phyloP scores from a whole-genome alignment of 192 early-diverging fungal genomes.

The Podila verticillata region DNA sequence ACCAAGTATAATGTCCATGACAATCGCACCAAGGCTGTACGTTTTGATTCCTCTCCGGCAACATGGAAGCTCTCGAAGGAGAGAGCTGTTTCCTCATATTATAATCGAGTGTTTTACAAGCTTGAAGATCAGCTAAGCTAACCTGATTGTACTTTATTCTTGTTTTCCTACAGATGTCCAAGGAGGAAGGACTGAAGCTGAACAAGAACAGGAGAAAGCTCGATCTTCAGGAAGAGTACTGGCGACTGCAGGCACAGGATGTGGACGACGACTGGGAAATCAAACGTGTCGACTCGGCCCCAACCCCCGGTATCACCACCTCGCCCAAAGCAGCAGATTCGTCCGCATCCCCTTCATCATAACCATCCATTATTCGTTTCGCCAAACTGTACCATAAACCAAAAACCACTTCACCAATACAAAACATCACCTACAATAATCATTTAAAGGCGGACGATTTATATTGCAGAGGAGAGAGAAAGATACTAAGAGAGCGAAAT shows the following conservation, averaged over 20 bases:
- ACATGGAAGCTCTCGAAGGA: too few relatives aligned
- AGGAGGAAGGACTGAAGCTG: constrained; percentile 65
- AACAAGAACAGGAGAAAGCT: constrained; percentile 65
- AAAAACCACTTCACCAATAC: too few relatives aligned
- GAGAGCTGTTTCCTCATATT: too few relatives aligned
- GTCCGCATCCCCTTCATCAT: too few relatives aligned
- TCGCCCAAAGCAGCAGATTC: constrained; percentile 11
- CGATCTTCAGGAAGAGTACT: constrained; percentile 80
- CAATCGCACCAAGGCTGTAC: constrained; percentile 59
- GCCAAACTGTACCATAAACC: too few relatives aligned
- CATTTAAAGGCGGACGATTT: neutral
- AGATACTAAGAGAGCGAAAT: neutral
- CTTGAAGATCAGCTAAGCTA: too few relatives aligned
- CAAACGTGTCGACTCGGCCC: constrained; percentile 33
- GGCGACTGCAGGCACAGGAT: constrained; percentile 53
- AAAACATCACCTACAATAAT: neutral
- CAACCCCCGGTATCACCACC: constrained; percentile 38
- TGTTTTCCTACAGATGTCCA: constrained; percentile 47
- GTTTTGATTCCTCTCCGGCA: neutral
- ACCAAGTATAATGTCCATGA: constrained; percentile 84
- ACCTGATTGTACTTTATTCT: neutral
- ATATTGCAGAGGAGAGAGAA: constrained; percentile 4
- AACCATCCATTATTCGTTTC: too few relatives aligned
- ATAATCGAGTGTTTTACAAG: too few relatives aligned
- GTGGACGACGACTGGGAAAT: constrained; percentile 49